Percentiles rank a stretch among this genome's conserved stretches.
Evolutionary conservation across 2,329 filamentous ascomycete genomes (phyloP).

Genomic region (Hymenoscyphus infarciens): DNA sequence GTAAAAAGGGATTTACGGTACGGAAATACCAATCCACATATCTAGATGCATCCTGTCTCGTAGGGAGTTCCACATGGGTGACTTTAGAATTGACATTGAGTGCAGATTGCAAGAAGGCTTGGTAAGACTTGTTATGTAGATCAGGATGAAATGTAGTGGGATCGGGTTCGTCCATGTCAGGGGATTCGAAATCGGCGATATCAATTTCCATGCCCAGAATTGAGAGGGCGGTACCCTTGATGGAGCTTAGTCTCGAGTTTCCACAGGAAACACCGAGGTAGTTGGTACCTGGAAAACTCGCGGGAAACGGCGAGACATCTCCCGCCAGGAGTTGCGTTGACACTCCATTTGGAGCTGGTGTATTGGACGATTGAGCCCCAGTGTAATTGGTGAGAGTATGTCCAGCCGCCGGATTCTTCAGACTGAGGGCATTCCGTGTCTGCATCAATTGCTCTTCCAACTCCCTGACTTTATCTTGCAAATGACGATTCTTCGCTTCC

Average conservation of each 20-base stretch:
- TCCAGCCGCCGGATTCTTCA: slow-evolving; percentile 39
- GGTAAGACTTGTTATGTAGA: slow-evolving; percentile 68
- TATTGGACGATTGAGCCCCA: slow-evolving; percentile 21
- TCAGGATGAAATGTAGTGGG: slow-evolving; percentile 42
- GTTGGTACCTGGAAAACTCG: slow-evolving; percentile 50
- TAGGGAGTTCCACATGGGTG: slow-evolving; percentile 57
- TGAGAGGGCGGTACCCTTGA: slow-evolving; percentile 72
- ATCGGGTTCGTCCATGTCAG: slow-evolving; percentile 60
- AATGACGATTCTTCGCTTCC: slow-evolving; percentile 66
- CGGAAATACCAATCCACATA: slow-evolving; percentile 75
- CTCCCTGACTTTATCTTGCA: slow-evolving; percentile 63
- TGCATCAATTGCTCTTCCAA: slow-evolving; percentile 64
- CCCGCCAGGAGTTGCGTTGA: slow-evolving; percentile 8
- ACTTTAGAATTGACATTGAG: slow-evolving; percentile 58
- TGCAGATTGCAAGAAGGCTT: slow-evolving; percentile 63
- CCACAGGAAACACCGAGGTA: slow-evolving; percentile 61
- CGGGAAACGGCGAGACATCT: slow-evolving; percentile 29
- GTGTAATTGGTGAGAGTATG: slow-evolving; percentile 21
- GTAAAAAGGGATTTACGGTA: slow-evolving; percentile 67
- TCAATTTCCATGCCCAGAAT: slow-evolving; percentile 79
- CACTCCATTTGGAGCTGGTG: slow-evolving; percentile 16
- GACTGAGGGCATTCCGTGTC: slow-evolving; percentile 50
- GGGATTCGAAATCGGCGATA: slow-evolving; percentile 66
- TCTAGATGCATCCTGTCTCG: slow-evolving; percentile 59
- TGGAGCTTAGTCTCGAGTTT: slow-evolving; percentile 64